Conservation (phyloP, 228 moss, liverwort and hornwort species). For the Sphagnum fallax region DNA sequence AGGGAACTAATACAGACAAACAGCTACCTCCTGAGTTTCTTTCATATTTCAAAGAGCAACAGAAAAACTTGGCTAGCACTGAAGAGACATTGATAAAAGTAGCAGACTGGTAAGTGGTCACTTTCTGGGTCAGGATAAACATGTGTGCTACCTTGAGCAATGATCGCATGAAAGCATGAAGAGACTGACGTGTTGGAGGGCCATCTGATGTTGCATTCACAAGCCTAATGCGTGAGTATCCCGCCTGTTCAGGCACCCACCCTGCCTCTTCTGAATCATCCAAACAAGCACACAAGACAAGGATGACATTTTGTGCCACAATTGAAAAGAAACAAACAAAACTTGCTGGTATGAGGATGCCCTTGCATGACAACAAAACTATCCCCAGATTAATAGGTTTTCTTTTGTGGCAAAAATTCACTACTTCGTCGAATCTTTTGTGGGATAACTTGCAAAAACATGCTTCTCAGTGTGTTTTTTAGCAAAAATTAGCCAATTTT, state of each 20-base stretch:
- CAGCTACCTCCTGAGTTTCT: too few relatives aligned
- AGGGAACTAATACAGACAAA: too few relatives aligned
- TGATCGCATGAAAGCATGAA: constrained; percentile 78
- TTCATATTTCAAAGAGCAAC: too few relatives aligned
- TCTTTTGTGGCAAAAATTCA: not conserved
- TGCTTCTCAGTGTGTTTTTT: too few relatives aligned
- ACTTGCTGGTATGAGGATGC: not conserved
- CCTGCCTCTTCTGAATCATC: constrained; percentile 75
- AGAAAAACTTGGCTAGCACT: too few relatives aligned
- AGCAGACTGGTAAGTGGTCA: too few relatives aligned
- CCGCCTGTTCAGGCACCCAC: constrained; percentile 79
- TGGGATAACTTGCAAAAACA: too few relatives aligned
- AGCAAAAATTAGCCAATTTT: too few relatives aligned
- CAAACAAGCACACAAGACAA: not conserved
- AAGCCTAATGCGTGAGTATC: constrained; percentile 61
- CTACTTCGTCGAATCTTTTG: not conserved
- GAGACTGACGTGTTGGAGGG: constrained; percentile 68
- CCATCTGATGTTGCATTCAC: constrained; percentile 68
- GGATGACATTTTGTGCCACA: not conserved
- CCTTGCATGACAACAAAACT: not conserved
- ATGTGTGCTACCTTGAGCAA: constrained; percentile 61
- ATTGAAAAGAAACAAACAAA: not conserved
- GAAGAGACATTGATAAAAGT: too few relatives aligned
- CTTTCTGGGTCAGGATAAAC: too few relatives aligned
- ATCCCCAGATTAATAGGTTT: not conserved